These are phyloP conservation scores for Bocquillonia castaneifolia DNA, from an alignment of 441 rosid genomes.

Conservation along the genomic window DNA sequence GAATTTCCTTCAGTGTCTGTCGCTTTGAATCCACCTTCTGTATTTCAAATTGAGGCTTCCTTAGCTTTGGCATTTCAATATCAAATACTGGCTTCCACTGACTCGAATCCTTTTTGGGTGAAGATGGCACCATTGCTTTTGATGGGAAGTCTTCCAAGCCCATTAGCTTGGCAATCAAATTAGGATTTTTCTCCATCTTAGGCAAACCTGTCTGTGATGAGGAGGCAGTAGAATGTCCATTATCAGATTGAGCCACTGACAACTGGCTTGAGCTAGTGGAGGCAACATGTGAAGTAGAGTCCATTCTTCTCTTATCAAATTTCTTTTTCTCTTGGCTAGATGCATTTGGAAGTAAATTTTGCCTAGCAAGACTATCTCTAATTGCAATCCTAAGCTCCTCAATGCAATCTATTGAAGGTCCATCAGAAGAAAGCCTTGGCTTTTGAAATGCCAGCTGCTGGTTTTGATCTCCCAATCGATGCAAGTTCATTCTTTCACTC, in stretches of 20 bases:
- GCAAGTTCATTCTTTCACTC: slow-evolving; percentile 32
- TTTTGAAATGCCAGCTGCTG: slow-evolving; percentile 23
- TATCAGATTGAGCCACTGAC: slow-evolving; percentile 31
- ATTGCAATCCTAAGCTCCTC: slow-evolving; percentile 61
- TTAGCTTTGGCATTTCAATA: slow-evolving; percentile 32
- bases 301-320: slow-evolving; percentile 27
- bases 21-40: slow-evolving; percentile 28
- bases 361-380: slow-evolving; percentile 52
- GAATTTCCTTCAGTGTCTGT: slow-evolving; percentile 43
- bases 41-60: slow-evolving; percentile 30
- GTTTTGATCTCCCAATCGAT: slow-evolving; percentile 33
- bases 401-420: slow-evolving; percentile 44
- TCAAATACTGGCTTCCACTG: slow-evolving; percentile 28
- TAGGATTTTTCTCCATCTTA: slow-evolving; percentile 40
- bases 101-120: slow-evolving; percentile 22
- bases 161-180: slow-evolving; percentile 87
- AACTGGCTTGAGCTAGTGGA: slow-evolving; percentile 72
- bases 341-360: slow-evolving; percentile 43
- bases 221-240: slow-evolving; percentile 33
- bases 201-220: slow-evolving; percentile 31
- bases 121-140: slow-evolving; percentile 26
- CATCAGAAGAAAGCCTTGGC: slow-evolving; percentile 41
- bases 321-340: slow-evolving; percentile 25
- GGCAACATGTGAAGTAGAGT: slow-evolving; percentile 43
- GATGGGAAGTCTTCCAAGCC: slow-evolving; percentile 68